Evolutionary conservation across 2,329 filamentous ascomycete species (phyloP).

Genomic region (Phaeosphaeriaceae sp.): DNA sequence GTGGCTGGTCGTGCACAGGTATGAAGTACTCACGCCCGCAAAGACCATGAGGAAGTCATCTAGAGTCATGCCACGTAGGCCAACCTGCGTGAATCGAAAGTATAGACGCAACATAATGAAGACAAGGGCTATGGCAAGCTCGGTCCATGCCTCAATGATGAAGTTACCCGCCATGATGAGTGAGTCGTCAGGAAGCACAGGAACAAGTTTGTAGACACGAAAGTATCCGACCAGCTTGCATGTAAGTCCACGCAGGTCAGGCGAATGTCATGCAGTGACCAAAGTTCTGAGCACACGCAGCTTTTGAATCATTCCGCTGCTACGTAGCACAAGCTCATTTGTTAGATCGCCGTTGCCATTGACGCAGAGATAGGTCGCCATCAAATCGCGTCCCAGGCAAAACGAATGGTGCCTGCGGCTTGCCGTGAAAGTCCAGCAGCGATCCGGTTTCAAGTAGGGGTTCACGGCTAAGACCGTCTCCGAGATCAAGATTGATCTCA

Average conservation of each 20-base stretch:
- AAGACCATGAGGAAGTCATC: conserved; percentile 68
- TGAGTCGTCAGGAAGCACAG: background rate
- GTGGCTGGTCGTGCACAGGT: background rate
- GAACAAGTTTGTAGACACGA: background rate
- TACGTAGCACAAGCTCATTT: background rate
- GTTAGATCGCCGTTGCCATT: background rate
- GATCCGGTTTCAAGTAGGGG: background rate
- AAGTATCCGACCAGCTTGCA: background rate
- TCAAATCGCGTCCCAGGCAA: background rate
- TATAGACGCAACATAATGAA: conserved; percentile 60
- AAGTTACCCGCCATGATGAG: conserved; percentile 6
- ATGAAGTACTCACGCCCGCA: conserved; percentile 54
- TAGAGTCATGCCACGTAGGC: conserved; percentile 58
- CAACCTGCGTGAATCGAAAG: conserved; percentile 58
- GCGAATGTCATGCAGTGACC: background rate
- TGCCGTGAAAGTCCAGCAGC: background rate
- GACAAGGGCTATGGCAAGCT: conserved; percentile 38
- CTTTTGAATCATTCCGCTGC: background rate
- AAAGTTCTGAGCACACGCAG: background rate
- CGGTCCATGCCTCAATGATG: conserved; percentile 13
- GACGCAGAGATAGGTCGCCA: background rate
- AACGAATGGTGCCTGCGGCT: background rate
- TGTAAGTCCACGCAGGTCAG: background rate
- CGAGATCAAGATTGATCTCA: background rate
- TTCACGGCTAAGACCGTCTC: background rate